Base-by-base conservation (phyloP, 148 eudicot species). In the Heliamphora exappendiculata region DNA sequence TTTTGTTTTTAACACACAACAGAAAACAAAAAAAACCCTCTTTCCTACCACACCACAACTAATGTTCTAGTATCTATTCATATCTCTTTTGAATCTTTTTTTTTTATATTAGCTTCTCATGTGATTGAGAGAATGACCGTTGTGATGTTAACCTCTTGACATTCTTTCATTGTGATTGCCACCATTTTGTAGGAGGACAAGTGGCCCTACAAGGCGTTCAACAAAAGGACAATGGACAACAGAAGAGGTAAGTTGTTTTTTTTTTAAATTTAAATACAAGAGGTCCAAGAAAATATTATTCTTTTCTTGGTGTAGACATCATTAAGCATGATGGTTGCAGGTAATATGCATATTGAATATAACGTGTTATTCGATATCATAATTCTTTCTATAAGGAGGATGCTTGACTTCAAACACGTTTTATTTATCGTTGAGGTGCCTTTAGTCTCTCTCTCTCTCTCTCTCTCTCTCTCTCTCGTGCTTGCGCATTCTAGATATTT, bases 221-320 rank as follows among this genome's bases (percentile, higher is more conserved):
- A 89, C 99, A 36, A 92, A 91, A 82, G 99, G 99, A 58, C 97
- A 95, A 73, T 95, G 99, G 99, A 92, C 97, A 78, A 77, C 89
- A 41, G 96, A 92, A 75, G 99, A 95, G 97, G 99, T 90, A 78
- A 73, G 47, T 71, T 20, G 17, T 8, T 24, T 24, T 50, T 81
- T 72, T 33, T 42, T 50, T 55, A 20, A 3, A 34, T 9, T 75
- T 29, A 64, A 31, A n/a, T 39, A 34, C 12, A 68, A 42, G 44
- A 42, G 14, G 26, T 67, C 34, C 17, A 4, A 33, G 33, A 39
- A 12, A 9, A 8, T 45, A 50, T 31, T 70, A 36, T 16, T 49
- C 58, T 70, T 70, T 13, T 67, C 31, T 42, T 69, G 20, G 26
- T 19, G 10, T 45, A 37, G 73, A 31, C 39, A 28, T 16, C 54